Percentiles rank a stretch among this genome's conserved stretches.
Conservation (phyloP, 352 stramenopile genomes). For the Pythium rhizo-oryzae region DNA sequence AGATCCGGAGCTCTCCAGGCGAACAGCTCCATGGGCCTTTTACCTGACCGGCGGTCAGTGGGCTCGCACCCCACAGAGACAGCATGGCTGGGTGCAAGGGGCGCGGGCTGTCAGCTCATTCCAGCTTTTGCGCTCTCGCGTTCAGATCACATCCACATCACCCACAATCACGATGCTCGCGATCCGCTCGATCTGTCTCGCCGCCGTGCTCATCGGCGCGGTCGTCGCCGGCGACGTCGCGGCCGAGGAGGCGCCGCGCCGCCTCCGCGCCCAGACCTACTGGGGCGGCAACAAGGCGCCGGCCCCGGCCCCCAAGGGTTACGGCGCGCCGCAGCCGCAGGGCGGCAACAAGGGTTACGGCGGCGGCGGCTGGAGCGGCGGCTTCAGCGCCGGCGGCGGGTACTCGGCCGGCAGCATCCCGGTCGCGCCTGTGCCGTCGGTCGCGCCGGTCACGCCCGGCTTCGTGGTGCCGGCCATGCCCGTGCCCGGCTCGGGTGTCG, state of each 20-base stretch:
- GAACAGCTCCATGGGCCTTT: background rate
- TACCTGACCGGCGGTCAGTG: background rate
- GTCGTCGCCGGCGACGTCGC: background rate
- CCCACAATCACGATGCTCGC: constrained; percentile 3
- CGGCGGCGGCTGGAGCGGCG: constrained; percentile 7
- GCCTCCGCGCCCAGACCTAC: constrained; percentile 10
- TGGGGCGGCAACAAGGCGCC: constrained; percentile 8
- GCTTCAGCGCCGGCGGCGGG: constrained; percentile 11
- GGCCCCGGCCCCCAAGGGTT: background rate
- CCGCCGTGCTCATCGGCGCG: constrained; percentile 7
- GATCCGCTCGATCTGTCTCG: constrained; percentile 11
- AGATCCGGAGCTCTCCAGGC: no score
- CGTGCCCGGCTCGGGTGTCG: constrained; percentile 1
- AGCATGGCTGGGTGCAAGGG: background rate
- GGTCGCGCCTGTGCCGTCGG: background rate
- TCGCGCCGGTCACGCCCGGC: background rate
- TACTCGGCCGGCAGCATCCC: constrained; percentile 11
- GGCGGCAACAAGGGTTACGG: background rate
- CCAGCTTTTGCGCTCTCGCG: constrained; percentile 4
- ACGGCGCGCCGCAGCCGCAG: background rate
- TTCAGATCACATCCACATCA: background rate
- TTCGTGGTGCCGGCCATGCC: constrained; percentile 7
- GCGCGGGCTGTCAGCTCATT: constrained; percentile 1
- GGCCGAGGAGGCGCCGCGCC: background rate
- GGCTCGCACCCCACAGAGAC: background rate